Percentiles rank a stretch among this genome's conserved stretches.
These are phyloP conservation scores for Mortierella sp. DNA, from an alignment of 371 early-diverging fungal genomes.

Conservation along the genomic window DNA sequence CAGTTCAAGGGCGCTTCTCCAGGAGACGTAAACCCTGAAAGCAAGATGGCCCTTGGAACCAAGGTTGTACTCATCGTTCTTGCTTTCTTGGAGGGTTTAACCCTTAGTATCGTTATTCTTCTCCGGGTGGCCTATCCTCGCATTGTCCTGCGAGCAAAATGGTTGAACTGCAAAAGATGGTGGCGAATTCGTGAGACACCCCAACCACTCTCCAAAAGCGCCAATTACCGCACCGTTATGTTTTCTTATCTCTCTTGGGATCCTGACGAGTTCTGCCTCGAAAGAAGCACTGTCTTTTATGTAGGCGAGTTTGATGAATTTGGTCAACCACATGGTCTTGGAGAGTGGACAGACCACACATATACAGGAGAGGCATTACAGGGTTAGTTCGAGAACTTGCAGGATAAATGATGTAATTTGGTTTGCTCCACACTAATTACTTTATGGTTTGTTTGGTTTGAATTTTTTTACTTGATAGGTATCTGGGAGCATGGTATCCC, in stretches of 20 bases:
- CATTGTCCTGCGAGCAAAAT: slow-evolving; percentile 43
- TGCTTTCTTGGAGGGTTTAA: slow-evolving; percentile 32
- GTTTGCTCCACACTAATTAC: background rate
- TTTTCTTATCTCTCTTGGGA: slow-evolving; percentile 58
- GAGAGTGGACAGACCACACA: slow-evolving; percentile 61
- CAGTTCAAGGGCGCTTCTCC: slow-evolving; percentile 6
- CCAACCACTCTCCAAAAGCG: slow-evolving; percentile 8
- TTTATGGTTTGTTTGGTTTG: too few species aligned
- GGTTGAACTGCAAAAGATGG: slow-evolving; percentile 50
- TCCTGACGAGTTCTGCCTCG: slow-evolving; percentile 37
- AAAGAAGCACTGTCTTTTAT: slow-evolving; percentile 47
- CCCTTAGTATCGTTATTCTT: slow-evolving; percentile 38
- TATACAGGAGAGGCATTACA: slow-evolving; percentile 59
- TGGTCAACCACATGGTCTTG: slow-evolving; percentile 60
- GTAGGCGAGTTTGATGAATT: slow-evolving; percentile 58
- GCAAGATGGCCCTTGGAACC: slow-evolving; percentile 16
- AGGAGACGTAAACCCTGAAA: background rate
- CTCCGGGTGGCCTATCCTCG: slow-evolving; percentile 48
- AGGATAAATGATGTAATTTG: background rate
- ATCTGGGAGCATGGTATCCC: slow-evolving; percentile 62
- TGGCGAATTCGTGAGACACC: slow-evolving; percentile 49
- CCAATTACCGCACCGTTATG: slow-evolving; percentile 39
- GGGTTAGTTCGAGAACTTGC: background rate
- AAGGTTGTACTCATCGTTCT: slow-evolving; percentile 48
- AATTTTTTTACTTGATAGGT: slow-evolving; percentile 22